These are phyloP conservation scores for Sodiomyces alkalinus DNA, from an alignment of 2,329 filamentous ascomycete species.

Conservation along the genomic window DNA sequence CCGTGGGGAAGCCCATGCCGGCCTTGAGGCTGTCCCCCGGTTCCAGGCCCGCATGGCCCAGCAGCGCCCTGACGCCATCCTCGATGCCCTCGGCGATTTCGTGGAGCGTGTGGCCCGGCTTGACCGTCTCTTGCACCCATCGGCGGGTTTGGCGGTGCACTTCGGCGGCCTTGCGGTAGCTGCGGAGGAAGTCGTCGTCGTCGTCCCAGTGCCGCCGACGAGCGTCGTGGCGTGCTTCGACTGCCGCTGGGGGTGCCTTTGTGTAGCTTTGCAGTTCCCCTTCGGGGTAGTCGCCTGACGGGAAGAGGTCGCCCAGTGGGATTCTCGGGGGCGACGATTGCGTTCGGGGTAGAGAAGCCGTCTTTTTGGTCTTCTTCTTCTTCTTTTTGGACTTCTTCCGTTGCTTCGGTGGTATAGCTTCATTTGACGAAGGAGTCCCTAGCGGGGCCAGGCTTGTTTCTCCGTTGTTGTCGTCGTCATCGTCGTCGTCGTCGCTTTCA, in stretches of 20 bases:
- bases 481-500: slow-evolving; percentile 12
- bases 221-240: slow-evolving; percentile 11
- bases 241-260: slow-evolving; percentile 5
- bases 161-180: slow-evolving; percentile 73
- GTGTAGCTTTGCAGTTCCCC: slow-evolving; percentile 15
- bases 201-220: slow-evolving; percentile 11
- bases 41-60: slow-evolving; percentile 60
- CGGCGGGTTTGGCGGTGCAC: slow-evolving; percentile 75
- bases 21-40: slow-evolving; percentile 66
- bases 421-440: neutral
- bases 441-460: neutral
- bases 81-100: slow-evolving; percentile 80
- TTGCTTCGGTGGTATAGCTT: slow-evolving; percentile 3
- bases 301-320: slow-evolving; percentile 15
- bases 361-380: slow-evolving; percentile 10
- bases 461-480: slow-evolving; percentile 12
- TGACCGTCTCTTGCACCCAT: slow-evolving; percentile 67
- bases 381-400: slow-evolving; percentile 8
- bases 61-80: slow-evolving; percentile 61
- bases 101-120: slow-evolving; percentile 66
- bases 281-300: slow-evolving; percentile 11
- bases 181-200: slow-evolving; percentile 50
- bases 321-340: slow-evolving; percentile 19
- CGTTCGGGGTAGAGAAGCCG: neutral
- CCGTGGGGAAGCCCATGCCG: slow-evolving; percentile 78